Evolutionary conservation across 2,329 filamentous ascomycete species (phyloP).

Genomic region (Lecanosticta acicola): DNA sequence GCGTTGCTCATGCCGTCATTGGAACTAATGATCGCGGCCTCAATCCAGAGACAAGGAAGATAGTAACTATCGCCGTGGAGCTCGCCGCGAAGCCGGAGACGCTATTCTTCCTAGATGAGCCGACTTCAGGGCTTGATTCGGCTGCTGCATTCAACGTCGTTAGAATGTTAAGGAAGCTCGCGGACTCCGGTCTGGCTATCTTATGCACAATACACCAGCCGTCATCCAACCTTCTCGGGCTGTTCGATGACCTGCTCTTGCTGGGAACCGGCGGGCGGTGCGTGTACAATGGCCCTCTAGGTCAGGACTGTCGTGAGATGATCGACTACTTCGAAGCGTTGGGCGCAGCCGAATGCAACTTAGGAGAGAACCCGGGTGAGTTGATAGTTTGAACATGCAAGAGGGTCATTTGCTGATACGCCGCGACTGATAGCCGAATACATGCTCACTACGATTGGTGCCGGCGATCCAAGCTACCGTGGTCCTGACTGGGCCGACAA

Average conservation of each 20-base stretch:
- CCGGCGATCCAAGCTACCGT: no score
- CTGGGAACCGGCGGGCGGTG: slow-evolving; percentile 59
- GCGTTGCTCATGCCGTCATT: slow-evolving; percentile 59
- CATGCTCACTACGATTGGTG: no score
- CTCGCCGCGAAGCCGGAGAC: slow-evolving; percentile 53
- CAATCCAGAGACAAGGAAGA: slow-evolving; percentile 50
- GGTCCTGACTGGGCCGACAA: no score
- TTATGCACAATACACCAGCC: slow-evolving; percentile 67
- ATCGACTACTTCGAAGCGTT: no score
- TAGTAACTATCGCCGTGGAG: slow-evolving; percentile 52
- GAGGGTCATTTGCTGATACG: no score
- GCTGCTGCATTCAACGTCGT: slow-evolving; percentile 56
- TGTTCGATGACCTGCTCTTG: slow-evolving; percentile 60
- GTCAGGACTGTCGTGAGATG: no score
- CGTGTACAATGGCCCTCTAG: slow-evolving; percentile 54
- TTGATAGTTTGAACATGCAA: no score
- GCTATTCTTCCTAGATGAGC: slow-evolving; percentile 59
- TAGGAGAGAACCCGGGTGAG: no score
- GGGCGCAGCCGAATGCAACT: no score
- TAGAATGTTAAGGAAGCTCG: slow-evolving; percentile 60
- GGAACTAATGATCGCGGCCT: slow-evolving; percentile 53
- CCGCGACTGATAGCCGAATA: no score
- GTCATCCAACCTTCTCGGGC: slow-evolving; percentile 58
- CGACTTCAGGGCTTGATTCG: slow-evolving; percentile 44
- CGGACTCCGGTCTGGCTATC: slow-evolving; percentile 60